Evolutionary conservation across 805 yeast genomes (phyloP), one percentile per base, ranked within the genome.

Genomic region (Nakazawaea holstii): DNA sequence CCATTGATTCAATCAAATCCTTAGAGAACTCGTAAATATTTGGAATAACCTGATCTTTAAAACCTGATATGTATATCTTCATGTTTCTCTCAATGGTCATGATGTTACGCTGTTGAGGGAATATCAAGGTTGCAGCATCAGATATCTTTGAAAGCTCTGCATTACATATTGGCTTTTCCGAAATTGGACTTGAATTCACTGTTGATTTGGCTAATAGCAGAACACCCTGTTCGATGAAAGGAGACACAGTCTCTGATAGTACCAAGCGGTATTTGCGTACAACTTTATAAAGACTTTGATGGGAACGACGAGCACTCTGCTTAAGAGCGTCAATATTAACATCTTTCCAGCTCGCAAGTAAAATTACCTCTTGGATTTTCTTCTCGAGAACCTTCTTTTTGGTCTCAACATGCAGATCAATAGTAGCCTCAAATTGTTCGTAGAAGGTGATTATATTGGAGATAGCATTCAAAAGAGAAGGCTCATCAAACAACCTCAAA

Each of bases 311-410:
- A 6, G 99, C 94, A 65, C 97, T 88, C 65, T 91, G 97, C 55
- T 88, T 90, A 57, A 94, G 73, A 0, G 99, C 96, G 59, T 87
- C 95, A 39, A 90, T 79, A 58, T 94, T 95, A 10, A 90, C 91
- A 67, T 94, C 99, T 56, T 91, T 90, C 98, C 98, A 95, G 58
- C 96, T 87, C 1, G 99, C 97, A 13, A 94, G 71, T 39, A 88
- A 67, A 38, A 94, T 89, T 3, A 90, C 83, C 49, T 94, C 99
- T 32, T 80, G 74, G 9, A 94, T 77, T 43, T 89, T 89, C 59
- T 91, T 92, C 49, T 83, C 88, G 32, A 92, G 67, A 2, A 66
- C 62, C 56, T 75, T 79, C 61, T 74, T 81, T 1, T 74, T 73
- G 1, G 59, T 58, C 0, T 55, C 56, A 8, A 90, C 59, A 9